phyloP scores from a whole-genome alignment of 1,284 basidiomycete genomes.

The Rhodotorula sp. region DNA sequence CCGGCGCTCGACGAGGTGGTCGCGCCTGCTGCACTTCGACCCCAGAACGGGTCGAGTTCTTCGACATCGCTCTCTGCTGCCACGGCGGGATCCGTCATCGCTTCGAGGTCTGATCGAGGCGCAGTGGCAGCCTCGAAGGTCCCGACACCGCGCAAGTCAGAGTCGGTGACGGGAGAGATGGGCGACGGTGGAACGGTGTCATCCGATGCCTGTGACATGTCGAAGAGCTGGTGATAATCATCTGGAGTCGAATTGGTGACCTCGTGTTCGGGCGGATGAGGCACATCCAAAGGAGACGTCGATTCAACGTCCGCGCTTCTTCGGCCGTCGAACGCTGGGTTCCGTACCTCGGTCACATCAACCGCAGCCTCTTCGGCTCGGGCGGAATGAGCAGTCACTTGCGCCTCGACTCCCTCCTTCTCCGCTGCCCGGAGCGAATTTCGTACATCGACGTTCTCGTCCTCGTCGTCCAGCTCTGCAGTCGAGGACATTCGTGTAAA shows the following conservation, averaged over 20 bases:
- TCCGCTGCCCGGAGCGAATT: not conserved
- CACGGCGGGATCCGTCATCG: not conserved
- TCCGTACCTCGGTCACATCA: not conserved
- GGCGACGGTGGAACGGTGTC: constrained; percentile 5
- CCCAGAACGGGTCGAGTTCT: constrained; percentile 22
- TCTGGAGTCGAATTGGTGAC: too few species aligned
- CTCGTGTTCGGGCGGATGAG: too few species aligned
- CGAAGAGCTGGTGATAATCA: not conserved
- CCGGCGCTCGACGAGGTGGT: too few species aligned
- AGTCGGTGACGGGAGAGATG: constrained; percentile 11
- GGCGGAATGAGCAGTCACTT: not conserved
- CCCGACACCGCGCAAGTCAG: constrained; percentile 1
- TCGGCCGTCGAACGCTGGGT: too few species aligned
- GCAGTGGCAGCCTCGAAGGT: constrained; percentile 5
- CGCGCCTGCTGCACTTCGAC: not conserved
- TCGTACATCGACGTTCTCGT: not conserved
- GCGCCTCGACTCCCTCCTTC: not conserved
- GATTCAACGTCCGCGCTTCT: too few species aligned
- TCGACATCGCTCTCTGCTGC: constrained; percentile 17
- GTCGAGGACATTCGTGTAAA: not conserved
- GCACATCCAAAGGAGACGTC: too few species aligned
- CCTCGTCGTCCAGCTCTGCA: not conserved
- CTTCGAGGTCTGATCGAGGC: too few species aligned
- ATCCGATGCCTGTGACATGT: not conserved
- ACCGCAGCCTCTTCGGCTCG: not conserved